A percentile compares a stretch with the other conserved stretches of the same genome.
phyloP scores from a whole-genome alignment of 768 basidiomycete species.

The Paxillus ammoniavirescens region DNA sequence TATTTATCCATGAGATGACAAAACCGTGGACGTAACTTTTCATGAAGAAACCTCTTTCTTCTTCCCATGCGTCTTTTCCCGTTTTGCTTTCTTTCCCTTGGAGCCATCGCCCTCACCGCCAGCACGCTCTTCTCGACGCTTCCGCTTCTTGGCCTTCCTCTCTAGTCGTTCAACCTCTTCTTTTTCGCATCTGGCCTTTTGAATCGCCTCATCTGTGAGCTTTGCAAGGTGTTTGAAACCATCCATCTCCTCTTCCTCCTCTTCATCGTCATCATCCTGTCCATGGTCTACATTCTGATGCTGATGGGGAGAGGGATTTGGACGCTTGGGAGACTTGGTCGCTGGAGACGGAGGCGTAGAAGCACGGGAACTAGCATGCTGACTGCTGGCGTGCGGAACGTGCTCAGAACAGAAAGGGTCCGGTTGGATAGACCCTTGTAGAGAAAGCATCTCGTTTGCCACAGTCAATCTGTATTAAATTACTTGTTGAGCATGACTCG shows the following conservation, averaged over 20 bases:
- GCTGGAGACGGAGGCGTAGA: constrained; percentile 5
- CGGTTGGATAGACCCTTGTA: constrained; percentile 78
- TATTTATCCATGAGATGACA: too few species aligned
- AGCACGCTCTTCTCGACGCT: constrained; percentile 22
- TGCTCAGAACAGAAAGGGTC: constrained; percentile 73
- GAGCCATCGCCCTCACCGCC: constrained; percentile 5
- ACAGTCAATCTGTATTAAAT: constrained; percentile 63
- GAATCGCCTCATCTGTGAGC: constrained; percentile 28
- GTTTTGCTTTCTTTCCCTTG: constrained; percentile 20
- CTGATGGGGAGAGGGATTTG: constrained; percentile 4
- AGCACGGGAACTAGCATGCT: constrained; percentile 16
- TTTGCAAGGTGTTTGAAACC: constrained; percentile 31
- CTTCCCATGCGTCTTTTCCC: constrained; percentile 19
- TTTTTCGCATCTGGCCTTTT: constrained; percentile 23
- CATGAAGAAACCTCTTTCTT: neutral
- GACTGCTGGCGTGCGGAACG: constrained; percentile 31
- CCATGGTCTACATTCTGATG: constrained; percentile 18
- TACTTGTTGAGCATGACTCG: constrained; percentile 4
- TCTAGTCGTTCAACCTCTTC: constrained; percentile 26
- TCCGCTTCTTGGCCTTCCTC: constrained; percentile 32
- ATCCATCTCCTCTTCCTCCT: constrained; percentile 29
- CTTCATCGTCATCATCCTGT: constrained; percentile 7
- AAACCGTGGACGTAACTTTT: too few species aligned
- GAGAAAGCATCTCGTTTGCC: constrained; percentile 91
- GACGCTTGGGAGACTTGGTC: neutral